phyloP scores from a whole-genome alignment of 805 yeast genomes.

The Saccharomycopsis sp. region DNA sequence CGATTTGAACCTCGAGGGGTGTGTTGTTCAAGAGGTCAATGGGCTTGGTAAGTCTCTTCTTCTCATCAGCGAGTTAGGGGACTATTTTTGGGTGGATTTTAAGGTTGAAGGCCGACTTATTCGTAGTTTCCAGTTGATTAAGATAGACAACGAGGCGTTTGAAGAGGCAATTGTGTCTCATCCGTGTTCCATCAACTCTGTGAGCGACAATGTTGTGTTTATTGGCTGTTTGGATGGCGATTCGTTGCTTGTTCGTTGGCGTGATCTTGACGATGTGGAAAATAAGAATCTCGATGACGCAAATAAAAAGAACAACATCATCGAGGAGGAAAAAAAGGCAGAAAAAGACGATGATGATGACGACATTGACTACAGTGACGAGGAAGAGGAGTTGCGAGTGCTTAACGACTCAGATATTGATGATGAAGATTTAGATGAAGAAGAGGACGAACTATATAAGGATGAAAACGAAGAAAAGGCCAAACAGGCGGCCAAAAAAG shows the following conservation, averaged over 20 bases:
- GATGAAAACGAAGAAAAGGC: slow-evolving; percentile 7
- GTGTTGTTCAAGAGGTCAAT: slow-evolving; percentile 9
- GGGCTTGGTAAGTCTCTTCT: slow-evolving; percentile 7
- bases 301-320: slow-evolving; percentile 4
- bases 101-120: slow-evolving; percentile 19
- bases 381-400: slow-evolving; percentile 7
- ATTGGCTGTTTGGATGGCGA: slow-evolving; percentile 16
- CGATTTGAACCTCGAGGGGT: slow-evolving; percentile 17
- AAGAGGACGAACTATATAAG: slow-evolving; percentile 1
- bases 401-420: background rate
- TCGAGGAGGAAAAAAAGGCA: slow-evolving; percentile 2
- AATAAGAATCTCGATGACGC: slow-evolving; percentile 11
- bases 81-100: slow-evolving; percentile 19
- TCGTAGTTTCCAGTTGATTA: slow-evolving; percentile 11
- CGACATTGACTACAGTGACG: slow-evolving; percentile 20
- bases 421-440: slow-evolving; percentile 10
- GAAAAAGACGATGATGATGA: slow-evolving; percentile 21
- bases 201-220: slow-evolving; percentile 10
- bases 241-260: slow-evolving; percentile 15
- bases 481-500: background rate
- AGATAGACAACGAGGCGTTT: slow-evolving; percentile 4
- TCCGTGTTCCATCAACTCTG: slow-evolving; percentile 3
- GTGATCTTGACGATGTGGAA: slow-evolving; percentile 3
- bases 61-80: slow-evolving; percentile 14
- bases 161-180: slow-evolving; percentile 2